Evolutionary conservation across 1,284 basidiomycete species (phyloP).

Genomic region (Coniophora puteana): DNA sequence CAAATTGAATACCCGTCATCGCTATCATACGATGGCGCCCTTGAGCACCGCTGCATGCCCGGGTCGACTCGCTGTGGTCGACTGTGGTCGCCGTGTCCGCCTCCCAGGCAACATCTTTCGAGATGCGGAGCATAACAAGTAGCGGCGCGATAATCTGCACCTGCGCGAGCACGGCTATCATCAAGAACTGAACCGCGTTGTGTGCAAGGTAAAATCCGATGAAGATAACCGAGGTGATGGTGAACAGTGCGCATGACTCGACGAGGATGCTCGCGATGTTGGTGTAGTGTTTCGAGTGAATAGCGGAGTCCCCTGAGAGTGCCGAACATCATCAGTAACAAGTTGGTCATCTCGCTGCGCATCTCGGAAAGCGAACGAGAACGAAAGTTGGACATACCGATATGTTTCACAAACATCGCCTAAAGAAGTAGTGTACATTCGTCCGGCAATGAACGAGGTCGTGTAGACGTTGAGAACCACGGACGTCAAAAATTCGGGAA

Average conservation of each 20-base stretch:
- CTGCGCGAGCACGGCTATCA: constrained; percentile 23
- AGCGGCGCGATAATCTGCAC: too few species aligned
- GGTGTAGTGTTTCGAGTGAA: constrained; percentile 20
- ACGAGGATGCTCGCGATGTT: constrained; percentile 19
- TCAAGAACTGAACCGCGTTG: constrained; percentile 21
- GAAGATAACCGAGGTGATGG: constrained; percentile 22
- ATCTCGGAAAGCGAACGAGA: too few species aligned
- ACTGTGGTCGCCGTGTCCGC: too few species aligned
- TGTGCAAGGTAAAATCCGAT: constrained; percentile 18
- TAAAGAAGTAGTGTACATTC: constrained; percentile 30
- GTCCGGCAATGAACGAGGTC: constrained; percentile 33
- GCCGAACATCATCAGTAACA: neutral
- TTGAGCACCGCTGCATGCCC: too few species aligned
- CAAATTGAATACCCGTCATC: too few species aligned
- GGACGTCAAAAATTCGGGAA: constrained; percentile 31
- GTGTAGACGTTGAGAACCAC: constrained; percentile 34
- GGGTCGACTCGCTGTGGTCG: too few species aligned
- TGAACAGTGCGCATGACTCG: constrained; percentile 27
- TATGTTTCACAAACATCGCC: constrained; percentile 17
- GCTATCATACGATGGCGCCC: too few species aligned
- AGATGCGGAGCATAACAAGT: too few species aligned
- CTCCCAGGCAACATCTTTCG: too few species aligned
- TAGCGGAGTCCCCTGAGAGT: constrained; percentile 11
- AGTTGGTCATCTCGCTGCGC: neutral
- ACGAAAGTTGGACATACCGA: too few species aligned